Evolutionary conservation across 768 basidiomycete genomes (phyloP).

Genomic region (Pleurotus giganteus): DNA sequence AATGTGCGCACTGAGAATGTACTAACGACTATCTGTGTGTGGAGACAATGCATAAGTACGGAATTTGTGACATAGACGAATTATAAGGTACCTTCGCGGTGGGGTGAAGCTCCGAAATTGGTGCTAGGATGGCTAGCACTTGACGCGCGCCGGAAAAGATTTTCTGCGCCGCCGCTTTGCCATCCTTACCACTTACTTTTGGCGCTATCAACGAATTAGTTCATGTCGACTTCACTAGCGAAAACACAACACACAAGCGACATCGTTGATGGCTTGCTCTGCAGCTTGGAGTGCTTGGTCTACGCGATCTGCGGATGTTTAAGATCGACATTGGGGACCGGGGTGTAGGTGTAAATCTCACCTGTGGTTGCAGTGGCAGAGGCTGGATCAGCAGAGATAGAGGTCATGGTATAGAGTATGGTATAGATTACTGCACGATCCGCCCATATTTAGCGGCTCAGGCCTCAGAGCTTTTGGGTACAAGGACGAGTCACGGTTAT

Average conservation of each 20-base stretch:
- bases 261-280: slow-evolving; percentile 7
- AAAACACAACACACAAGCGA: neutral
- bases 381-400: too few species aligned
- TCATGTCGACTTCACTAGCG: neutral
- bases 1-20: neutral
- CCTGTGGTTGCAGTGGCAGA: too few species aligned
- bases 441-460: too few species aligned
- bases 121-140: neutral
- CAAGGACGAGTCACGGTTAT: too few species aligned
- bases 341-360: too few species aligned
- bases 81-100: neutral
- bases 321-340: too few species aligned
- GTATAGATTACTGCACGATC: too few species aligned
- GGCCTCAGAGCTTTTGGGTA: too few species aligned
- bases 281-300: slow-evolving; percentile 2
- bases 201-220: neutral
- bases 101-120: neutral
- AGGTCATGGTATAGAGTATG: too few species aligned
- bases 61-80: neutral
- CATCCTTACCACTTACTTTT: slow-evolving; percentile 5
- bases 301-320: neutral
- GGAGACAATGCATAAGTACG: neutral
- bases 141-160: slow-evolving; percentile 3
- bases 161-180: slow-evolving; percentile 2
- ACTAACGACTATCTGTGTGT: neutral